Base-by-base conservation (phyloP, 2,329 filamentous ascomycete species). In the Arthrobotrys conoides region DNA sequence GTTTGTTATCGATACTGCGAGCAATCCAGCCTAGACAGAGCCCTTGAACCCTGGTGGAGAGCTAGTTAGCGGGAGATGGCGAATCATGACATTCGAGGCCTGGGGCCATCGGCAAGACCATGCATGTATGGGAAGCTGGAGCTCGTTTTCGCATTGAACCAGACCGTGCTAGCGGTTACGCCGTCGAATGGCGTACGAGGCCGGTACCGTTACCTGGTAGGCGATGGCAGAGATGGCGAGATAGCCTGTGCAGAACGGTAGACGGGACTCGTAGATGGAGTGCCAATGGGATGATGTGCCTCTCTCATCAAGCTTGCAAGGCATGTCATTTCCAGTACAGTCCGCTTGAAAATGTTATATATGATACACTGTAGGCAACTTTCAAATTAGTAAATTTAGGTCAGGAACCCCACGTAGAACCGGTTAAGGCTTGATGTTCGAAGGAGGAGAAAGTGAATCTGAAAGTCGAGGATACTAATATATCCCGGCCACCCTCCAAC, bases 201-300 rank as follows among this genome's bases (percentile, higher is more conserved):
- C 49, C 38, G 61, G 73, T 77, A 71, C 67, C 49, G 59, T 71
- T 77, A 77, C 73, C 73, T 67, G 73, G 73, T 77, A 71, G 73
- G 49, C 55, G 73, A 77, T 77, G 73, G 73, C 46, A 55, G 71
- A 51, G 71, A 48, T 59, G 24, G 71, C 67, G 55, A 59, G 67
- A 71, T 53, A 48, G 55, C 44, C 22, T 71, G 67, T 55, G 48
- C 57, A 49, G 49, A 36, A 51, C 30, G 44, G 69, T 44, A 71
- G 59, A 71, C 46, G 48, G 59, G 59, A 55, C 69, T 55, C 63
- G 44, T 49, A 46, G 51, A 69, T 53, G 57, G 57, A 57, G 67
- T 75, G 64, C 64, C 64, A 69, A 75, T 75, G 71, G 71, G 71
- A 75, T 75, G 64, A 75, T 57, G 63, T 75, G 55, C 67, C 67